Conservation (phyloP, 2,329 filamentous ascomycete species). For the Paecilomyces sp. region DNA sequence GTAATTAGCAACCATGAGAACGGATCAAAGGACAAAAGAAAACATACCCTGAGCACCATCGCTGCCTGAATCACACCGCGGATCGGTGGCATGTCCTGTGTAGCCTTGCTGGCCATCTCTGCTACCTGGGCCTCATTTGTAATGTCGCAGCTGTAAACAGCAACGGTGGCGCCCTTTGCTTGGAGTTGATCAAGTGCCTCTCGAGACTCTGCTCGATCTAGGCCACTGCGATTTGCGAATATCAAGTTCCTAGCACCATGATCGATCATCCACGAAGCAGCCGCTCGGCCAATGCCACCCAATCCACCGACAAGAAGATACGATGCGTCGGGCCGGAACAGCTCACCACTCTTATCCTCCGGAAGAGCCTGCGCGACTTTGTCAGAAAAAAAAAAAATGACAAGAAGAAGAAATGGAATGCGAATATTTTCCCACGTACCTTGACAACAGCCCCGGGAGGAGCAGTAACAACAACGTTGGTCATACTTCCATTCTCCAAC, state of each 20-base stretch:
- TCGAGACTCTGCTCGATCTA: conserved; percentile 4
- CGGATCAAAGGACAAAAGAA: background rate
- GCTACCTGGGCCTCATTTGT: background rate
- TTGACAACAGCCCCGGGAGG: conserved; percentile 5
- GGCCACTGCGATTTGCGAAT: conserved; percentile 20
- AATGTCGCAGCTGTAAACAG: background rate
- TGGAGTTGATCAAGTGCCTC: background rate
- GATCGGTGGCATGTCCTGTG: conserved; percentile 4
- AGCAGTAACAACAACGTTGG: conserved; percentile 4
- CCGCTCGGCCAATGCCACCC: conserved; percentile 21
- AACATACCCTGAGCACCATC: conserved; percentile 7
- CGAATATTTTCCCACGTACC: conserved; percentile 2
- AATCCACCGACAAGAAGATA: conserved; percentile 35
- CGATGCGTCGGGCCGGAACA: conserved; percentile 23
- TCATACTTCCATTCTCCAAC: background rate
- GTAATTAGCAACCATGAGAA: no score
- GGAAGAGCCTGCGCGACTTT: background rate
- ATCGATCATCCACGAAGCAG: conserved; percentile 21
- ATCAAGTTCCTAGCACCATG: conserved; percentile 21
- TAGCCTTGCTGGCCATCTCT: background rate
- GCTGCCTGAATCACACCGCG: conserved; percentile 8
- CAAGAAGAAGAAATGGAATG: no score
- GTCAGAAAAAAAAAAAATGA: no score
- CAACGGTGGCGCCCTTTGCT: background rate
- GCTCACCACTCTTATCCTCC: background rate